phyloP scores from a whole-genome alignment of 306 rosid species.

The Biancaea sappan region DNA sequence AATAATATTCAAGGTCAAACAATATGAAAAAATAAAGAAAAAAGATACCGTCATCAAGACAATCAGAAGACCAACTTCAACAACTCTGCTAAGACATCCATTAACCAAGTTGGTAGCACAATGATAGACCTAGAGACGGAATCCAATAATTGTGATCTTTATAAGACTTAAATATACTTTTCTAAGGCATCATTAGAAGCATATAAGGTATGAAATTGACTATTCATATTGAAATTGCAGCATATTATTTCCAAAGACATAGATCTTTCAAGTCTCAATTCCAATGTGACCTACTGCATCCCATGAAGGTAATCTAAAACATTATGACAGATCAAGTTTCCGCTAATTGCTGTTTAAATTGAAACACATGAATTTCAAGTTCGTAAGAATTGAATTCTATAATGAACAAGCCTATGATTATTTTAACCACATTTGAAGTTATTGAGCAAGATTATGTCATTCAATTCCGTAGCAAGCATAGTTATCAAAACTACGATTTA shows the following conservation, averaged over 20 bases:
- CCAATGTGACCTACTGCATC: constrained; percentile 11
- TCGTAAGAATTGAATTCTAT: too few relatives aligned
- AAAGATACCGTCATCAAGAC: neutral
- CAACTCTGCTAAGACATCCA: constrained; percentile 17
- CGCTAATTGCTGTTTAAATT: constrained; percentile 10
- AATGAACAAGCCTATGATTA: constrained; percentile 7
- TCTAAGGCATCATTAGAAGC: neutral
- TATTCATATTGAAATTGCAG: neutral
- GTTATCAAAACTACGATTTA: too few relatives aligned
- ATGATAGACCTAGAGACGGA: too few relatives aligned
- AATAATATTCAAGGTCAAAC: constrained; percentile 8
- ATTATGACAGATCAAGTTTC: neutral
- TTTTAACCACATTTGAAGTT: constrained; percentile 26
- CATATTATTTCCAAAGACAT: constrained; percentile 5
- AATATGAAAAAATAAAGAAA: neutral
- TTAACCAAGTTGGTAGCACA: neutral
- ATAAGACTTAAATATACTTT: neutral
- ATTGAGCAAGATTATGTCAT: neutral
- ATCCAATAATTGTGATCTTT: too few relatives aligned
- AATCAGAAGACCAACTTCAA: too few relatives aligned
- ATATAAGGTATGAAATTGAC: neutral
- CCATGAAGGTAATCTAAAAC: constrained; percentile 3
- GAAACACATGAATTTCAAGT: neutral
- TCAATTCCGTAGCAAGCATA: neutral
- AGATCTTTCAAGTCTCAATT: neutral